A percentile compares a stretch with the other conserved stretches of the same genome.
phyloP scores from a whole-genome alignment of 108 stramenopile genomes.

The Nannochloropsis gaditana region DNA sequence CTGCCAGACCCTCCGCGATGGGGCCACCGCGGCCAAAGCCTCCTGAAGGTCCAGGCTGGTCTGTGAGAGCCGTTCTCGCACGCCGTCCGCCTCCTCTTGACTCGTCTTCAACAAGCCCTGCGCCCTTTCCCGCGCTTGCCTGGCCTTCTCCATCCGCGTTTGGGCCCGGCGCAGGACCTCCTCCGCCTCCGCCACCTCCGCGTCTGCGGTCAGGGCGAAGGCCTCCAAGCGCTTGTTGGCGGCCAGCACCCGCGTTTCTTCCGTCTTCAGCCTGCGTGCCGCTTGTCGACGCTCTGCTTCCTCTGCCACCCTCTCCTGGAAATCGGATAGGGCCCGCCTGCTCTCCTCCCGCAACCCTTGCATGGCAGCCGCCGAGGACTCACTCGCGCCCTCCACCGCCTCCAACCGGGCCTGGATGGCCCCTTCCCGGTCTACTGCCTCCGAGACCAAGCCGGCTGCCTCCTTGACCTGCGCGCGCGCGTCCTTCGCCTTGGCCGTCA shows the following conservation, averaged over 20 bases:
- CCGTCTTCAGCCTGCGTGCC: neutral
- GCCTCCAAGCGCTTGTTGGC: neutral
- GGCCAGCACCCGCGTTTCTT: neutral
- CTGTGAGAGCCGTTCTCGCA: neutral
- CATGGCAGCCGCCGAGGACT: neutral
- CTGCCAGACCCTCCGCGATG: neutral
- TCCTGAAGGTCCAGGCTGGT: neutral
- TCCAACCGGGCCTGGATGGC: neutral
- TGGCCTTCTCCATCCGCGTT: neutral
- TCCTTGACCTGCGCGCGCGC: neutral
- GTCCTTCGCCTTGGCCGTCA: neutral
- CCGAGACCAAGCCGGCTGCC: neutral
- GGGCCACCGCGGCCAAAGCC: neutral
- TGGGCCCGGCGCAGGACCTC: constrained; percentile 7
- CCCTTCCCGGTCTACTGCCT: neutral
- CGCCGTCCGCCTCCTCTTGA: neutral
- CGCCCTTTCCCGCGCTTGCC: neutral
- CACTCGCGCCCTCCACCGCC: neutral
- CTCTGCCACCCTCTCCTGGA: neutral
- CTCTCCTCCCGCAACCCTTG: neutral
- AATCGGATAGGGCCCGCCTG: neutral
- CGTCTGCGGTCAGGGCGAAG: neutral
- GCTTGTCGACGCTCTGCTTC: neutral
- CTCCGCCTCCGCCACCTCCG: constrained; percentile 6
- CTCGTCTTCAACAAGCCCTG: neutral